Evolutionary conservation across 2,329 filamentous ascomycete species (phyloP).

Genomic region (Emericellopsis atlantica): DNA sequence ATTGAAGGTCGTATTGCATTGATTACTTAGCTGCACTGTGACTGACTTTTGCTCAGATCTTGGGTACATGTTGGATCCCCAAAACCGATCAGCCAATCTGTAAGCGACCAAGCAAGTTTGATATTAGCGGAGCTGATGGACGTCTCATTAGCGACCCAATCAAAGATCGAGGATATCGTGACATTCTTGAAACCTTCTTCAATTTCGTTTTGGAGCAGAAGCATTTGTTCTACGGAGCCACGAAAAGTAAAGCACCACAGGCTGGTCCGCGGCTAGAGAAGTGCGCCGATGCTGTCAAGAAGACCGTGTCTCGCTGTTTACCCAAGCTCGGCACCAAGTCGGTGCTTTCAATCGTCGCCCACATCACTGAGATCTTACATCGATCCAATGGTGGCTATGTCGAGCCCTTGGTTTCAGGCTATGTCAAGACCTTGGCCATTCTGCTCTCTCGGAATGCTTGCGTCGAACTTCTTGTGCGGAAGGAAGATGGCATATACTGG

Average conservation of each 20-base stretch:
- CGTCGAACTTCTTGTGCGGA: conserved; percentile 60
- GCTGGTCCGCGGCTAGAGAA: conserved; percentile 47
- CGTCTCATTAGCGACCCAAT: conserved; percentile 27
- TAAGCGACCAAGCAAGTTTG: conserved; percentile 9
- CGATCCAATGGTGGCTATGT: conserved; percentile 49
- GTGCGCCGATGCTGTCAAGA: conserved; percentile 59
- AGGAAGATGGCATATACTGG: conserved; percentile 47
- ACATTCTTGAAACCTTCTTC: conserved; percentile 73
- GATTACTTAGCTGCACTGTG: neutral
- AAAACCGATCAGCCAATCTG: conserved; percentile 22
- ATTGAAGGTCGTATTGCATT: conserved; percentile 20
- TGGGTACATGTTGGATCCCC: conserved; percentile 22
- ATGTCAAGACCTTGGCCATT: conserved; percentile 61
- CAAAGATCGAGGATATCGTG: conserved; percentile 67
- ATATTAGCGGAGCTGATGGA: conserved; percentile 3
- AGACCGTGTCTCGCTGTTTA: conserved; percentile 57
- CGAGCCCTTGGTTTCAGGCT: conserved; percentile 59
- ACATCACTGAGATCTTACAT: conserved; percentile 65
- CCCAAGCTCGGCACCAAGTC: conserved; percentile 62
- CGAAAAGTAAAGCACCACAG: conserved; percentile 31
- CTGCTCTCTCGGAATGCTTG: conserved; percentile 64
- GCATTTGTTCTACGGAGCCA: conserved; percentile 35
- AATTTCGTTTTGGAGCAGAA: conserved; percentile 56
- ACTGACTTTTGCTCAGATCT: conserved; percentile 15
- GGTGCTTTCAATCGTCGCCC: conserved; percentile 64